A percentile compares a stretch with the other conserved stretches of the same genome.
These are phyloP conservation scores for Tulasnella sp. DNA, from an alignment of 768 basidiomycete genomes.

Conservation along the genomic window DNA sequence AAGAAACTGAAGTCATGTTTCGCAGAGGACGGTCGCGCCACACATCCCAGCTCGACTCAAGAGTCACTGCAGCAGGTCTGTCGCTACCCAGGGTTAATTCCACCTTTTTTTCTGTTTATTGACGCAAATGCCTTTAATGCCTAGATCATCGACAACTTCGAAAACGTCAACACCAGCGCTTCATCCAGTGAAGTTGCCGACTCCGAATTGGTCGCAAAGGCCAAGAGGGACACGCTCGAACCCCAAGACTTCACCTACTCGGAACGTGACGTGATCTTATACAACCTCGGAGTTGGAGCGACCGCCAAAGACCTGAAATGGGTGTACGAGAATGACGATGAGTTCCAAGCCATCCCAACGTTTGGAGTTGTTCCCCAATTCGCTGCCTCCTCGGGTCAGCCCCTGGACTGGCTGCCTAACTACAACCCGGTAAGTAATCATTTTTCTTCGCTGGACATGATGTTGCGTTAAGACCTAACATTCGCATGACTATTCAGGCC, in stretches of 20 bases:
- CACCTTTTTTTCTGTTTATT: background rate
- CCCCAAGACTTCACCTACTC: conserved; percentile 60
- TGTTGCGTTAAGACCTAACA: background rate
- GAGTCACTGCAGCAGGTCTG: conserved; percentile 68
- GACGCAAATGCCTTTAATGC: background rate
- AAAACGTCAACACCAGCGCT: conserved; percentile 29
- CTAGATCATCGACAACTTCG: conserved; percentile 49
- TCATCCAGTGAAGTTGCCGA: conserved; percentile 41
- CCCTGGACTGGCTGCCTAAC: conserved; percentile 85
- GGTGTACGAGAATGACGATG: conserved; percentile 81
- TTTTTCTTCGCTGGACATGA: background rate
- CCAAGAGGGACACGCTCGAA: conserved; percentile 49
- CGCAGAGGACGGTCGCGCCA: conserved; percentile 68
- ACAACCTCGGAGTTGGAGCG: conserved; percentile 91
- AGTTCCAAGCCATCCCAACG: conserved; percentile 79
- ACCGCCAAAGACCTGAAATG: conserved; percentile 86
- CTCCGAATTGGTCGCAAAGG: conserved; percentile 65
- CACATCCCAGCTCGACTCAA: conserved; percentile 59
- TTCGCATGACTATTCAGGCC: conserved; percentile 38
- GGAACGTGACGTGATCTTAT: conserved; percentile 86
- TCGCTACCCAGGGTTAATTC: background rate
- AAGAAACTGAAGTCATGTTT: too few species aligned
- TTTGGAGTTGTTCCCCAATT: conserved; percentile 96
- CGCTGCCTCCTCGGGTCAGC: conserved; percentile 48
- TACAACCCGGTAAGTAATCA: conserved; percentile 83